Base-by-base conservation (phyloP, 1,284 basidiomycete species). In the Trichosporon coremiiforme region DNA sequence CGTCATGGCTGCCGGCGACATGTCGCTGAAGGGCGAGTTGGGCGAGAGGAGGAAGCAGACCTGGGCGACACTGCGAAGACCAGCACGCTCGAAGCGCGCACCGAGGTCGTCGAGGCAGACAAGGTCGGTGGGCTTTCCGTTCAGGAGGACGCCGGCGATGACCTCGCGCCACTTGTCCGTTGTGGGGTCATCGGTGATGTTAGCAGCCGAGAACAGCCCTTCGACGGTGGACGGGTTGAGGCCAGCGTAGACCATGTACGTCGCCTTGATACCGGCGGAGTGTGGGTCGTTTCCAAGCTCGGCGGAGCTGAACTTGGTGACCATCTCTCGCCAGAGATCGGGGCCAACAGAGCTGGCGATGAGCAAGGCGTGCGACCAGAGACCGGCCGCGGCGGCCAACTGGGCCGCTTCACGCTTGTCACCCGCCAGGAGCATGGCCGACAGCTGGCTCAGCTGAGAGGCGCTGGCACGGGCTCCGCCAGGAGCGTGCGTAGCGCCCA, bases 311-410 rank as follows among this genome's bases (percentile, higher is more conserved):
- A 99, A 99, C 72, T 95, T 91, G 47, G 87, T 88, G 0, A 96
- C 93, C 5, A 91, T 91, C 72, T 95, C 92, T 79, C 91, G 92
- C 94, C 95, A 98, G 5, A 93, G 88, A 38, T 96, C 94, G 76
- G 92, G 93, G 80, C 96, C 96, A 65, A 98, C 88, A 68, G 92
- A 91, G 78, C 93, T 95, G 8, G 97, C 90, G 72, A 99, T 95
- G 64, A 98, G 85, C 87, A 99, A 89, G 0, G 97, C 97, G 82
- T 99, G 97, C 0, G 94, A 90, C 95, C 95, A 99, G 73, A 99
- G 84, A 75, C 89, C 90, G 79, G 95, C 88, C 71, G 94, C 90
- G 33, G 94, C 86, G 4, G 97, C 96, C 78, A 90, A 94, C 70
- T 90, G 89, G 76, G 94, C 94, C 0, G 97, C 97, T 73, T 91